A percentile compares a stretch with the other conserved stretches of the same genome.
phyloP scores from a whole-genome alignment of 2,329 filamentous ascomycete genomes.

The Neodidymelliopsis sp. region DNA sequence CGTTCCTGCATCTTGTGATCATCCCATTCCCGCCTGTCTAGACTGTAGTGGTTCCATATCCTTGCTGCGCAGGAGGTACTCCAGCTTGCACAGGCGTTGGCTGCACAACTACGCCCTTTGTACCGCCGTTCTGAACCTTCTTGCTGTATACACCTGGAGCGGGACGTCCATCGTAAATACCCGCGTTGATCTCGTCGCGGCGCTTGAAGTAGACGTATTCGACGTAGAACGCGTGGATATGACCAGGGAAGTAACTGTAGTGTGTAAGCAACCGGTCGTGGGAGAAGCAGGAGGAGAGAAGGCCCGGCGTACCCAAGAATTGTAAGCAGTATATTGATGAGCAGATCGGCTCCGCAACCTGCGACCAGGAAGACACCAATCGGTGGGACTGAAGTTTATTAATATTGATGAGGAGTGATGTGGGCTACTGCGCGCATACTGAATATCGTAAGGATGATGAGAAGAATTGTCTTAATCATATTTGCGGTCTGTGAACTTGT shows the following conservation, averaged over 20 bases:
- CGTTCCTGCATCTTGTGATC: no score
- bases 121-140: conserved; percentile 73
- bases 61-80: conserved; percentile 12
- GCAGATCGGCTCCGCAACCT: conserved; percentile 58
- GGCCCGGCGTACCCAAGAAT: conserved; percentile 53
- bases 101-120: conserved; percentile 10
- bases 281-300: conserved; percentile 1
- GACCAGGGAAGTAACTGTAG: conserved; percentile 74
- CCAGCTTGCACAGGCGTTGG: conserved; percentile 5
- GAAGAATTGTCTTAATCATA: conserved; percentile 46
- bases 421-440: conserved; percentile 31
- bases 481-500: conserved; percentile 1
- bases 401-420: background rate
- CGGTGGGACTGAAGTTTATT: conserved; percentile 52
- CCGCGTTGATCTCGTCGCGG: conserved; percentile 67
- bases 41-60: conserved; percentile 9
- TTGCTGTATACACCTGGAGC: conserved; percentile 77
- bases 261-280: background rate
- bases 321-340: conserved; percentile 59
- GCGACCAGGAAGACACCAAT: conserved; percentile 57
- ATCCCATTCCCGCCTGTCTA: background rate
- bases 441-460: conserved; percentile 57
- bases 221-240: conserved; percentile 80
- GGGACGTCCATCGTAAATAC: conserved; percentile 60
- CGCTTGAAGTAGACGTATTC: conserved; percentile 85